Conservation (phyloP, 2,329 filamentous ascomycete genomes). For the Bipolaris oryzae region DNA sequence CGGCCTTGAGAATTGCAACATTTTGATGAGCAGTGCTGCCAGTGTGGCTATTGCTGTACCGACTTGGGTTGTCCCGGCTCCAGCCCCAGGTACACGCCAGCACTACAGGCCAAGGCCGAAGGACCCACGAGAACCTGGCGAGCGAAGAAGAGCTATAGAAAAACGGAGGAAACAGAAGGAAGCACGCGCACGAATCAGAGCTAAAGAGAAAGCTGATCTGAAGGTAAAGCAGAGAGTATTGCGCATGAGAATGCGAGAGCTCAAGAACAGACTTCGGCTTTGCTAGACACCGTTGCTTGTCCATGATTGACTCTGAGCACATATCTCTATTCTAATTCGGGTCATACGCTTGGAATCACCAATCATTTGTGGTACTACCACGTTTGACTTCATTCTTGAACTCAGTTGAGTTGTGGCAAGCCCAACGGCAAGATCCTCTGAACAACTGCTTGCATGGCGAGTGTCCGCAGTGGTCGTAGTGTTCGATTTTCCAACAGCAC, state of each 20-base stretch:
- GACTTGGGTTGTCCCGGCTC: not conserved
- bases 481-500: constrained; percentile 8
- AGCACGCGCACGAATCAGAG: not conserved
- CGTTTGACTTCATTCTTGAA: too few relatives aligned
- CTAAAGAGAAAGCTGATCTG: not conserved
- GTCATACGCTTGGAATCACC: too few relatives aligned
- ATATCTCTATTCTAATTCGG: too few relatives aligned
- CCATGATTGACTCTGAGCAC: not conserved
- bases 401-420: too few relatives aligned
- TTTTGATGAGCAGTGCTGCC: constrained; percentile 11
- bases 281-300: not conserved
- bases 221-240: not conserved
- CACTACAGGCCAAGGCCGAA: not conserved
- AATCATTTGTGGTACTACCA: too few relatives aligned
- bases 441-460: constrained; percentile 2
- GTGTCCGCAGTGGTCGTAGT: constrained; percentile 7
- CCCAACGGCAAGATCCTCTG: not conserved
- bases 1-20: not conserved
- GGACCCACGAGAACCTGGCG: constrained; percentile 2
- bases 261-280: constrained; percentile 2
- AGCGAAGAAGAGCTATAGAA: not conserved
- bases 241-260: not conserved
- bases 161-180: constrained; percentile 5
- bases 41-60: constrained; percentile 3
- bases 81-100: constrained; percentile 1